Percentiles rank a stretch among this genome's conserved stretches.
Conservation (phyloP, 345 rosid species). For the Melaleuca quinquenervia region DNA sequence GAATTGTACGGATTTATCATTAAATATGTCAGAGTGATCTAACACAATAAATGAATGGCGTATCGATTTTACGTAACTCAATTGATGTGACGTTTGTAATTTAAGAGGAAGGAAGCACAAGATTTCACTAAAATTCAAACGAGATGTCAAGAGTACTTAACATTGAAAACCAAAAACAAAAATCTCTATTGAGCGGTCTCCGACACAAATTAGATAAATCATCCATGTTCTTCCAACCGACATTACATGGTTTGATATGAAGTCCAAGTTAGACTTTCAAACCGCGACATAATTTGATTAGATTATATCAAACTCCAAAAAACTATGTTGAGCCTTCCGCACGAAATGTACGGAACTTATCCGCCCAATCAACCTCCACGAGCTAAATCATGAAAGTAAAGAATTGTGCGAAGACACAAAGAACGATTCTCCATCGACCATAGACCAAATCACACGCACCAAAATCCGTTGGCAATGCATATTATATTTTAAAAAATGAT, state of each 20-base stretch:
- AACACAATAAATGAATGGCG: not conserved
- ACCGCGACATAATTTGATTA: not conserved
- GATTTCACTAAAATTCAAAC: not conserved
- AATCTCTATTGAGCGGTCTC: not conserved
- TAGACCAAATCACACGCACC: not conserved
- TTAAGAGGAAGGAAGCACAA: not conserved
- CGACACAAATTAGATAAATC: not conserved
- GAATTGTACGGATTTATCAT: not conserved
- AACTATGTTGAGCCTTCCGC: not conserved
- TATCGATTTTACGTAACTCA: fast-evolving
- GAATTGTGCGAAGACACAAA: not conserved
- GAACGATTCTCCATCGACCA: not conserved
- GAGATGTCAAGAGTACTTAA: not conserved
- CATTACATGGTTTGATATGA: not conserved
- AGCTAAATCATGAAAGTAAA: not conserved
- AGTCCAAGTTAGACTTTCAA: not conserved
- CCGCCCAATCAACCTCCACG: not conserved
- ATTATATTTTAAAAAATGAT: not conserved
- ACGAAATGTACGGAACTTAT: no score
- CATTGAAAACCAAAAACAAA: not conserved
- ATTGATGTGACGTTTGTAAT: not conserved
- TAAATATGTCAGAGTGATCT: not conserved
- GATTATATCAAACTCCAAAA: not conserved
- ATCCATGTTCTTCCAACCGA: not conserved
- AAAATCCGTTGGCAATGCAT: not conserved